Conservation (phyloP, 345 rosid genomes). For the Pistacia integerrima region DNA sequence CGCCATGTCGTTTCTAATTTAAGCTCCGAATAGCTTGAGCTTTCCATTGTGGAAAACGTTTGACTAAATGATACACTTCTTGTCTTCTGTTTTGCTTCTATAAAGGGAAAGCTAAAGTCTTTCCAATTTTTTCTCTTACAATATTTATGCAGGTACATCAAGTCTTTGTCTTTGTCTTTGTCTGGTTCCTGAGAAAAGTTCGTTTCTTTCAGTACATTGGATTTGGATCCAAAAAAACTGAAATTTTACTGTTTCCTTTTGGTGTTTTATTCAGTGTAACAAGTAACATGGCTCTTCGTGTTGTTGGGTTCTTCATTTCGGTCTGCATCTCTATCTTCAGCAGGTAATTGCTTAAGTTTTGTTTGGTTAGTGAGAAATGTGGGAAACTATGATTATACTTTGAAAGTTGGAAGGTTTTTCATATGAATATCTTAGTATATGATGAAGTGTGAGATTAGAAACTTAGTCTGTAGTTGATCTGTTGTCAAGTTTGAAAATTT, state of each 20-base stretch:
- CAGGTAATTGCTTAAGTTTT: slow-evolving; percentile 6
- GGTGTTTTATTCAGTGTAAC: background rate
- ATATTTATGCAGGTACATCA: background rate
- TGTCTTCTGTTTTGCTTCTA: background rate
- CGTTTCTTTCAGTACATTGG: background rate
- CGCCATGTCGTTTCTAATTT: background rate
- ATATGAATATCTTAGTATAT: background rate
- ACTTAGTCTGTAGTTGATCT: background rate
- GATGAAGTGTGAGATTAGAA: background rate
- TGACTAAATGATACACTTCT: background rate
- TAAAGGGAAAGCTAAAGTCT: background rate
- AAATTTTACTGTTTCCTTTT: background rate
- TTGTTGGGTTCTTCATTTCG: slow-evolving; percentile 14
- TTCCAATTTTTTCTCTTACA: background rate
- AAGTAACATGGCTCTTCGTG: background rate
- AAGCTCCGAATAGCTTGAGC: background rate
- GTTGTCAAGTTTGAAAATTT: background rate
- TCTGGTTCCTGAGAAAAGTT: background rate
- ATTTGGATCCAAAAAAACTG: too few species aligned
- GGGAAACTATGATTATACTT: background rate
- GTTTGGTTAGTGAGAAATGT: slow-evolving; percentile 1
- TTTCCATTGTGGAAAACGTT: background rate
- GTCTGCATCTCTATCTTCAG: background rate
- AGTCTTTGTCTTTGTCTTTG: background rate
- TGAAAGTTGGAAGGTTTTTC: background rate